A percentile compares a stretch with the other conserved stretches of the same genome.
Conservation (phyloP, 2,329 filamentous ascomycete genomes). For the Trichoderma citrinoviride region DNA sequence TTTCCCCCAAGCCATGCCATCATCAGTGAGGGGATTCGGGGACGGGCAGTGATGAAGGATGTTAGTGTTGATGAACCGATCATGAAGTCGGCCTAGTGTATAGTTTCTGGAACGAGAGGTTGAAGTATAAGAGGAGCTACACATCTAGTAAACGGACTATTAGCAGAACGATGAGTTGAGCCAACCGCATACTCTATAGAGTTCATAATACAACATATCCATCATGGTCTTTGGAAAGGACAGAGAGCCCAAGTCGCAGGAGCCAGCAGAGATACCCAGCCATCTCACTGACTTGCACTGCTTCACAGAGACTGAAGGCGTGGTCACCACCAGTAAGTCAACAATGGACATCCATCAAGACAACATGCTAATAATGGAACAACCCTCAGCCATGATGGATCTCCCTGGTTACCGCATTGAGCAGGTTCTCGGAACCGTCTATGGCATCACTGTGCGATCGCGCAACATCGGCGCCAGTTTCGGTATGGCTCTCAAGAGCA, state of each 20-base stretch:
- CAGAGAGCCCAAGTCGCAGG: slow-evolving; percentile 29
- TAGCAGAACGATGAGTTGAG: background rate
- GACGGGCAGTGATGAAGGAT: background rate
- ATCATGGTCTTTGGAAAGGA: slow-evolving; percentile 24
- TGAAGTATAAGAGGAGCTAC: slow-evolving; percentile 5
- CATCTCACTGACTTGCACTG: slow-evolving; percentile 51
- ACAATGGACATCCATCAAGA: background rate
- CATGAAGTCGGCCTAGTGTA: background rate
- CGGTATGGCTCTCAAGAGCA: slow-evolving; percentile 54
- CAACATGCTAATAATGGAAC: background rate
- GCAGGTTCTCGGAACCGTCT: slow-evolving; percentile 56
- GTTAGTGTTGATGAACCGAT: background rate
- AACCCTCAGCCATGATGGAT: slow-evolving; percentile 54
- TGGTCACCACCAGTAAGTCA: slow-evolving; percentile 53
- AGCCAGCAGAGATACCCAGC: slow-evolving; percentile 39
- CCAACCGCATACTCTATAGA: background rate
- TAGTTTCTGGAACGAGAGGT: background rate
- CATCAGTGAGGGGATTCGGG: slow-evolving; percentile 3
- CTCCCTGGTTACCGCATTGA: slow-evolving; percentile 59
- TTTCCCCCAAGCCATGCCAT: slow-evolving; percentile 8
- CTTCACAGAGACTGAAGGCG: slow-evolving; percentile 60
- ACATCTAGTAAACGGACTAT: background rate
- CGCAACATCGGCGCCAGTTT: slow-evolving; percentile 58
- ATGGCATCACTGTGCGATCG: slow-evolving; percentile 55
- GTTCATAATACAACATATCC: background rate